These are phyloP conservation scores for Limonium bicolor DNA, from an alignment of 148 eudicot genomes.

Conservation along the genomic window DNA sequence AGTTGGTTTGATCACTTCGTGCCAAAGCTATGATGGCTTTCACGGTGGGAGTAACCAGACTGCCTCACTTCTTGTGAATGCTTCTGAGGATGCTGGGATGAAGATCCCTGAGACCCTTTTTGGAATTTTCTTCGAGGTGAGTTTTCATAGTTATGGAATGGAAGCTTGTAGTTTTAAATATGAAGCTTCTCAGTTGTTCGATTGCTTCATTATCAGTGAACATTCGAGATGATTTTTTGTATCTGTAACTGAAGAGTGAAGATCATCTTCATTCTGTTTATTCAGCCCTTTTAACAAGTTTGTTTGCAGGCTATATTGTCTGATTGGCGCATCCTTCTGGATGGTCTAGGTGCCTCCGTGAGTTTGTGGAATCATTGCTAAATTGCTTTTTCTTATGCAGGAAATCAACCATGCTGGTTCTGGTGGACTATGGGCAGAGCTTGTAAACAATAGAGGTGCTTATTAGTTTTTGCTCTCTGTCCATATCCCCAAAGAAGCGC, in stretches of 20 bases:
- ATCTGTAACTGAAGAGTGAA: too few species aligned
- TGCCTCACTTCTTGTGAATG: slow-evolving; percentile 42
- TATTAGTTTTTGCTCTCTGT: not conserved
- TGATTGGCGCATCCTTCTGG: too few species aligned
- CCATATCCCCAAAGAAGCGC: not conserved
- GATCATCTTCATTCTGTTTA: too few species aligned
- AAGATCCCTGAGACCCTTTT: slow-evolving; percentile 57
- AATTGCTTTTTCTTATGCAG: slow-evolving; percentile 20
- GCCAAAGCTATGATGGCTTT: slow-evolving; percentile 17
- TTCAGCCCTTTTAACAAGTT: too few species aligned
- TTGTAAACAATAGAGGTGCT: slow-evolving; percentile 77
- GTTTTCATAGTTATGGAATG: too few species aligned
- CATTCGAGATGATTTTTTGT: too few species aligned
- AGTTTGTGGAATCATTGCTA: not conserved
- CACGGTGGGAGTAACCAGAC: slow-evolving; percentile 34
- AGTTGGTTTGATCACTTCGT: slow-evolving; percentile 17
- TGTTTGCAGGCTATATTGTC: too few species aligned
- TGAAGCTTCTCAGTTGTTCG: too few species aligned
- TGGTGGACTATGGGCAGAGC: slow-evolving; percentile 97
- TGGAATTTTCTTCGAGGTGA: slow-evolving; percentile 82
- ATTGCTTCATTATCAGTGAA: too few species aligned
- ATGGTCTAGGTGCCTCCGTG: not conserved
- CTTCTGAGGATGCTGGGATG: slow-evolving; percentile 24
- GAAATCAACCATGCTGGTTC: slow-evolving; percentile 95
- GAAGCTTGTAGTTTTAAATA: too few species aligned